These are phyloP conservation scores for Annulohypoxylon moriforme DNA, from an alignment of 495 filamentous ascomycete species.

Conservation along the genomic window DNA sequence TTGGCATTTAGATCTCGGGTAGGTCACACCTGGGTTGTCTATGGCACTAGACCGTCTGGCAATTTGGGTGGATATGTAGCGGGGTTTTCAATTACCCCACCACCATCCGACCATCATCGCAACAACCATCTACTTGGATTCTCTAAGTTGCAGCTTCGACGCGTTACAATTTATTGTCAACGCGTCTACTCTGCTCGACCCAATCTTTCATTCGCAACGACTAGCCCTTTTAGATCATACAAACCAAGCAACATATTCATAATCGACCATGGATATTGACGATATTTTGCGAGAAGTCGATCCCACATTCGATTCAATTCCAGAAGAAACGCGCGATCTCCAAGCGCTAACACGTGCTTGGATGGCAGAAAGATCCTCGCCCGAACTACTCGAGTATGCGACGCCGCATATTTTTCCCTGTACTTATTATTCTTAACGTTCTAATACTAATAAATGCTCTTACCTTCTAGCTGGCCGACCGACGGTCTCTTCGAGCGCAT, in stretches of 20 bases:
- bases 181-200: neutral
- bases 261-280: slow-evolving; percentile 78
- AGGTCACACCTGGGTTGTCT: neutral
- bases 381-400: slow-evolving; percentile 74
- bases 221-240: neutral
- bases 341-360: slow-evolving; percentile 91
- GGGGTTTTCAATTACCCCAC: slow-evolving; percentile 6
- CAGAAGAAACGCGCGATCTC: slow-evolving; percentile 77
- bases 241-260: neutral
- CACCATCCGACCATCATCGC: slow-evolving; percentile 1
- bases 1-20: slow-evolving; percentile 6
- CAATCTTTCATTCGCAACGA: neutral
- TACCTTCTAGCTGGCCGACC: slow-evolving; percentile 58
- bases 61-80: neutral
- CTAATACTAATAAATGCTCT: slow-evolving; percentile 27
- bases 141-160: neutral
- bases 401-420: neutral
- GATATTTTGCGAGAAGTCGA: slow-evolving; percentile 88
- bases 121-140: neutral
- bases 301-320: slow-evolving; percentile 63
- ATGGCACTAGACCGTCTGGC: too few relatives aligned
- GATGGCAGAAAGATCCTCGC: slow-evolving; percentile 89
- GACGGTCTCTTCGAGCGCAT: slow-evolving; percentile 73
- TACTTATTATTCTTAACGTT: neutral
- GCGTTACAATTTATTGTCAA: neutral